Evolutionary conservation across 75 land plant genomes (phyloP), one percentile per base, ranked within the genome.

Genomic region (Sequoiadendron giganteum): DNA sequence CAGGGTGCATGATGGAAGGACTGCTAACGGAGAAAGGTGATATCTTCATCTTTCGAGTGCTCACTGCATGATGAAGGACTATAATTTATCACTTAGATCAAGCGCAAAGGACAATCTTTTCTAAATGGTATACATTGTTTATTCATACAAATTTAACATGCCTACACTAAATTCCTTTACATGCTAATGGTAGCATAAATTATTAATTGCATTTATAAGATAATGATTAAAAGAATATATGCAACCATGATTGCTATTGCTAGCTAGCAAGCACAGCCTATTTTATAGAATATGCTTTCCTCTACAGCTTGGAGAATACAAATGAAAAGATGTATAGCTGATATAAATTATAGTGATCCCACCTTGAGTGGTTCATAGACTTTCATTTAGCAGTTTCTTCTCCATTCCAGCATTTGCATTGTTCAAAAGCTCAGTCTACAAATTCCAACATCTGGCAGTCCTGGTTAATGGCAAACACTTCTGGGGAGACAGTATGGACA

Each of bases 41-140:
- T 85, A 88, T 61, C 30, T 38, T 42, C 38, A 76, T 55, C 14
- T 88, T 88, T 86, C 75, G 89, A n/a, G 14, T 86, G 4, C 73
- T 86, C 19, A 40, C 85, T 39, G 18, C 89, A n/a, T 88, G 76
- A 5, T 38, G 47, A 58, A 52, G n/a, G 10, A 88, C 88, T 28
- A 40, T 10, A 19, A 32, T 48, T 76, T 47, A 43, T 30, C 40
- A 38, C 16, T 49, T 73, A 10, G 38, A 52, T 32, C 34, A 5
- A 25, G 25, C 8, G 5, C 19, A 43, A 52, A 8, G 54, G 45
- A 49, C 18, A 19, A 3, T 34, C 36, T 87, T 43, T 87, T 78
- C 3, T 8, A 49, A 86, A 38, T 36, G 77, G 78, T 86, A 85
- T 73, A 0, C 14, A 73, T 32, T 73, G 38, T 73, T 73, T 73